Conservation (phyloP, 2,329 filamentous ascomycete genomes). For the Diaporthe sp. region DNA sequence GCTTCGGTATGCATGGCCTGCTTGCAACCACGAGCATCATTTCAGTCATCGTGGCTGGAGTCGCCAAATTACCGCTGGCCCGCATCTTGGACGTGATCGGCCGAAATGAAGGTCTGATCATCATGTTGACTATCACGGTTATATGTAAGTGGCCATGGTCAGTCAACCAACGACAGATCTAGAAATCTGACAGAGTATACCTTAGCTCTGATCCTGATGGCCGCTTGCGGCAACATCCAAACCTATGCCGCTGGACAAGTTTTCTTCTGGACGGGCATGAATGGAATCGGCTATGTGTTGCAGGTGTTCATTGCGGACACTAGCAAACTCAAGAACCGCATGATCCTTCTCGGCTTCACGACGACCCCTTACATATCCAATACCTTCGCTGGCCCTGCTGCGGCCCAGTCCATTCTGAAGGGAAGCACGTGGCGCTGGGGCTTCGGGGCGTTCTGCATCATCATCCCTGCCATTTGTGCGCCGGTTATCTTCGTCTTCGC, state of each 20-base stretch:
- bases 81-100: slow-evolving; percentile 25
- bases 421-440: slow-evolving; percentile 20
- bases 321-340: slow-evolving; percentile 21
- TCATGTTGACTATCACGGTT: slow-evolving; percentile 15
- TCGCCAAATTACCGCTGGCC: slow-evolving; percentile 19
- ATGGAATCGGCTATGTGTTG: slow-evolving; percentile 20
- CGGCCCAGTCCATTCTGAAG: not conserved
- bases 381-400: slow-evolving; percentile 18
- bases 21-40: slow-evolving; percentile 26
- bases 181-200: not conserved
- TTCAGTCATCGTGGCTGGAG: slow-evolving; percentile 19
- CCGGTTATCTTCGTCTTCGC: slow-evolving; percentile 18
- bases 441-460: slow-evolving; percentile 4
- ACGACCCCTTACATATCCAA: slow-evolving; percentile 24
- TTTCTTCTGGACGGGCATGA: slow-evolving; percentile 29
- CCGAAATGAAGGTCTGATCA: slow-evolving; percentile 13
- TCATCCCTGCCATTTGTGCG: slow-evolving; percentile 4
- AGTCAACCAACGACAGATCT: fast-evolving
- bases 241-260: slow-evolving; percentile 26
- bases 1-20: slow-evolving; percentile 18
- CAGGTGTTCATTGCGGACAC: slow-evolving; percentile 23
- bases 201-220: slow-evolving; percentile 27
- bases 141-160: not conserved
- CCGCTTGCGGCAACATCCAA: slow-evolving; percentile 14
- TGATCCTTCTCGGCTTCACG: slow-evolving; percentile 21